Evolutionary conservation across 768 basidiomycete species (phyloP).

Genomic region (Boletus tomentosulus): DNA sequence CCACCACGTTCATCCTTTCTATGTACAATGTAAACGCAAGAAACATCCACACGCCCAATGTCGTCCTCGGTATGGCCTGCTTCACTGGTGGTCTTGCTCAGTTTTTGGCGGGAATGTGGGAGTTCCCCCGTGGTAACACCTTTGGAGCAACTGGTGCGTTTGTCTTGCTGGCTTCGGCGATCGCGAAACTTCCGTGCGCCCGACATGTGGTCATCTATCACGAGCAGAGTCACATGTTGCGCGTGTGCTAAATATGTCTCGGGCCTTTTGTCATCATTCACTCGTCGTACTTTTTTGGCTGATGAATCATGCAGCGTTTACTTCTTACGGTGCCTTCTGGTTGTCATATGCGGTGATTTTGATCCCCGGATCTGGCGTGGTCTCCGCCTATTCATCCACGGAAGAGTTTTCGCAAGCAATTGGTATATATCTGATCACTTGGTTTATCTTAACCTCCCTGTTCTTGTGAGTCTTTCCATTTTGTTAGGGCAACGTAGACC

Average conservation of each 20-base stretch:
- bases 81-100: constrained; percentile 83
- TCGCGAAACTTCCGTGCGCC: neutral
- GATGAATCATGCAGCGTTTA: constrained; percentile 50
- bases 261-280: neutral
- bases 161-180: neutral
- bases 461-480: constrained; percentile 46
- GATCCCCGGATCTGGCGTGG: constrained; percentile 65
- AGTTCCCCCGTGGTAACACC: constrained; percentile 63
- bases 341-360: constrained; percentile 73
- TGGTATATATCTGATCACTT: constrained; percentile 70
- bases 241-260: neutral
- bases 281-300: neutral
- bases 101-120: constrained; percentile 89
- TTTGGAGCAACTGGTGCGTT: constrained; percentile 70
- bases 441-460: constrained; percentile 70
- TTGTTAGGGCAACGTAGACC: neutral
- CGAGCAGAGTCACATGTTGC: neutral
- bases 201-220: neutral
- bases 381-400: constrained; percentile 41
- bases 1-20: constrained; percentile 77
- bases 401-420: constrained; percentile 53
- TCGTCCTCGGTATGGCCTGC: constrained; percentile 82
- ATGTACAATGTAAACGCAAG: constrained; percentile 63
- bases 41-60: constrained; percentile 54
- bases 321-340: constrained; percentile 86